Percentiles rank a stretch among this genome's conserved stretches.
phyloP scores from a whole-genome alignment of 345 rosid species.

The Lumnitzera racemosa region DNA sequence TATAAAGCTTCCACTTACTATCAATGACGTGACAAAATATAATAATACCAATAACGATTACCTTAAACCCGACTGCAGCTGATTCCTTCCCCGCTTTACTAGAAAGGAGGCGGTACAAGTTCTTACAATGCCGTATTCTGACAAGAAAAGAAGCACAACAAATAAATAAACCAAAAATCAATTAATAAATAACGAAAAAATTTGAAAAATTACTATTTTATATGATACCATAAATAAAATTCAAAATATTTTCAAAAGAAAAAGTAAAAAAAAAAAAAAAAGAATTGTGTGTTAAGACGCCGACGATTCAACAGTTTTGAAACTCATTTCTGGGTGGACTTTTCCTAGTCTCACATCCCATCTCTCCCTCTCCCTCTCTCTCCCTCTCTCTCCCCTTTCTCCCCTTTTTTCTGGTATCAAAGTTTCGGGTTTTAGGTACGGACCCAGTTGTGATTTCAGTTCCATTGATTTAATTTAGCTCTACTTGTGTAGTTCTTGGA shows the following conservation, averaged over 20 bases:
- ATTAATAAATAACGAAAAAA: too few relatives aligned
- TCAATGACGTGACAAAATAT: too few relatives aligned
- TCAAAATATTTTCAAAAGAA: not conserved
- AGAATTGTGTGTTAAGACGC: conserved; percentile 15
- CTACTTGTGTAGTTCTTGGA: not conserved
- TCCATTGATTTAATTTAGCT: not conserved
- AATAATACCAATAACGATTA: too few relatives aligned
- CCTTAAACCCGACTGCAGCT: too few relatives aligned
- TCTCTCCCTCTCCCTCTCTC: conserved; percentile 7
- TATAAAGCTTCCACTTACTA: too few relatives aligned
- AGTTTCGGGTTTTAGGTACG: not conserved
- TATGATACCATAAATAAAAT: not conserved
- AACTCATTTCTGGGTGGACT: conserved; percentile 13
- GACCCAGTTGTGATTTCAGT: not conserved
- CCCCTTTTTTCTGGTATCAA: not conserved
- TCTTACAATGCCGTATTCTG: conserved; percentile 15
- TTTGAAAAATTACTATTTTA: too few relatives aligned
- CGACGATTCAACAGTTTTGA: conserved; percentile 31
- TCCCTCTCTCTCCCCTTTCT: conserved; percentile 2
- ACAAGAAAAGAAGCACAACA: not conserved
- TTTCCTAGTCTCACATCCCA: conserved; percentile 8
- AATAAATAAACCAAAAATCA: not conserved
- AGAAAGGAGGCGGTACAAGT: conserved; percentile 7
- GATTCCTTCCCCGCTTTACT: too few relatives aligned
- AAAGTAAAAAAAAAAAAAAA: not conserved